Conservation (phyloP, 129 eudicot species). For the Artemisia argyi region DNA sequence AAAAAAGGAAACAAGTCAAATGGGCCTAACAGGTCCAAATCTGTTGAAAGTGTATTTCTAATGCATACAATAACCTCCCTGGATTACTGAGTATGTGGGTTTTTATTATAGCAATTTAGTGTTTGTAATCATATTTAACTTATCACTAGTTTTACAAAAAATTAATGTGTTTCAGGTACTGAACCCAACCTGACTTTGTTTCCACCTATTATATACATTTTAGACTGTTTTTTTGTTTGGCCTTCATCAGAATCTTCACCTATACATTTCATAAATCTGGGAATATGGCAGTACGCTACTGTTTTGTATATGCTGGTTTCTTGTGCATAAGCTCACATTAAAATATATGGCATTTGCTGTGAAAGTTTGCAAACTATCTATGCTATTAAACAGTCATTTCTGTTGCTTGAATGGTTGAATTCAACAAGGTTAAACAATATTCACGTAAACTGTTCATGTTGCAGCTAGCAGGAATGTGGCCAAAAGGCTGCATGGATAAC, state of each 20-base stretch:
- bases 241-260: neutral
- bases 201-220: neutral
- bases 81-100: no score
- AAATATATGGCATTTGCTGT: neutral
- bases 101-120: no score
- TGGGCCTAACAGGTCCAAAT: no score
- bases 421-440: neutral
- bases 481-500: constrained; percentile 82
- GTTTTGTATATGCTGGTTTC: neutral
- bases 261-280: neutral
- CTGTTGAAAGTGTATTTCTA: no score
- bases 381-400: neutral
- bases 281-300: neutral
- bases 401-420: neutral
- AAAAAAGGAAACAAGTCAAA: no score
- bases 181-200: no score
- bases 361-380: neutral
- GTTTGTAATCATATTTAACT: no score
- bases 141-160: no score
- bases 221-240: neutral
- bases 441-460: constrained; percentile 20
- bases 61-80: no score
- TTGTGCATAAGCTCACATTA: neutral
- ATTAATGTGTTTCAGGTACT: no score
- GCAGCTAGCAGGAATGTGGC: constrained; percentile 93